Evolutionary conservation across 345 rosid genomes (phyloP), one percentile per base, ranked within the genome.

Genomic region (Microcos paniculata): DNA sequence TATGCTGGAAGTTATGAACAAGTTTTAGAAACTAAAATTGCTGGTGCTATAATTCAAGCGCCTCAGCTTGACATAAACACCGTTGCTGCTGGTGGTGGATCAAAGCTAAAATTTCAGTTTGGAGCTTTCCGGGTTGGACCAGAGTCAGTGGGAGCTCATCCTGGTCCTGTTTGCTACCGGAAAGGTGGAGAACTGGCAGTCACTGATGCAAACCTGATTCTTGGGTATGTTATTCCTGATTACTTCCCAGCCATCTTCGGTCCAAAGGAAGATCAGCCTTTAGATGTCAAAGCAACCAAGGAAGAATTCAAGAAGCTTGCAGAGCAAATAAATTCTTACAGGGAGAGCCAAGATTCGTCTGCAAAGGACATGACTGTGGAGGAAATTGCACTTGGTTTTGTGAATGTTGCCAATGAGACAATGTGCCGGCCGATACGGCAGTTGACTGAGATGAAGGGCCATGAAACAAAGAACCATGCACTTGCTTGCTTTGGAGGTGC

Each of bases 71-170:
- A 93, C 83, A 90, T 96, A 71, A 93, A 87, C 83, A 93, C 99
- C 0, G 99, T 96, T 79, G 99, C 99, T 76, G 99, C 99, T 69
- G 98, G 98, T 53, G 99, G 99, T 82, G 99, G 99, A 16, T 96
- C 98, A 14, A 96, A 90, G 79, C 78, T 96, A 56, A 91, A 90
- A 91, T 93, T 93, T 80, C 94, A 85, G 72, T 90, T 93, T 77
- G 99, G 99, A 76, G 90, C 99, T 78, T 93, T 96, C 75, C 84
- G 87, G 49, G 99, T 93, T 16, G 99, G 98, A 70, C 99, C 98
- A 11, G 97, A 93, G 77, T 95, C 98, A 11, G 99, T 91, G 51
- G 99, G 98, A 62, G 99, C 99, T 3, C 99, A 96, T 72, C 99
- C 98, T 1, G 99, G 99, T 78, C 98, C 99, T 1, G 97, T 91